Base-by-base conservation (phyloP, 805 yeast genomes). In the Lipomyces japonicus region DNA sequence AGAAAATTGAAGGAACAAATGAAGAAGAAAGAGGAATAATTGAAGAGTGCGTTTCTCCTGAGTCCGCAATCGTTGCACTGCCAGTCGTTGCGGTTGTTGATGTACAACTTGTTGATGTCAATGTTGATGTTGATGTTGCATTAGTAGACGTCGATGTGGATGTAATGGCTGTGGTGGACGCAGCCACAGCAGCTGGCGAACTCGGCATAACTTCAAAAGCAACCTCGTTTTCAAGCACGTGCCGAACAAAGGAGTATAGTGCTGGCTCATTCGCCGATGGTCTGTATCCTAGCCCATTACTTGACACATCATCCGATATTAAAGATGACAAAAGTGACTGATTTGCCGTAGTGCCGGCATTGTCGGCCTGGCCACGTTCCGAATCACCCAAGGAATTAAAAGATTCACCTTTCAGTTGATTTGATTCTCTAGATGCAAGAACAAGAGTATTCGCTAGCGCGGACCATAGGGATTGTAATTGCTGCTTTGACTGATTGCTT, bases 401-500 rank as follows among this genome's bases (percentile, higher is more conserved):
- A 3, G 34, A 3, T 9, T 47, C 48, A 3, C 35, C 14, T 14
- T 46, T 30, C 9, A 47, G 30, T 26, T 53, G 55, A 43, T 46
- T 52, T 4, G 65, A 65, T 32, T 65, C 67, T 3, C 67, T 50
- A 5, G 68, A 66, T 1, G 69, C 70, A 23, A 63, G 58, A 37
- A 64, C 68, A 19, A 68, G 60, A 12, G 63, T 55, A 26, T 62
- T 59, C 2, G 71, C 71, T 25, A 67, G 48, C 7, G 62, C 57
- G 3, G 70, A 56, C 71, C 71, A 68, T 3, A 68, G 47, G 1
- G 69, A 68, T 43, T 68, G 71, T 40, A 57, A 59, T 37, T 50
- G 35, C 5, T 25, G 35, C 9, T 41, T 1, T 60, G 54, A 39
- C 61, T 51, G 5, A 60, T 60, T 2, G 53, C 49, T 12, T 59